Evolutionary conservation across 1,139 yeast genomes (phyloP).

Genomic region (Suhomyces choctaworum): DNA sequence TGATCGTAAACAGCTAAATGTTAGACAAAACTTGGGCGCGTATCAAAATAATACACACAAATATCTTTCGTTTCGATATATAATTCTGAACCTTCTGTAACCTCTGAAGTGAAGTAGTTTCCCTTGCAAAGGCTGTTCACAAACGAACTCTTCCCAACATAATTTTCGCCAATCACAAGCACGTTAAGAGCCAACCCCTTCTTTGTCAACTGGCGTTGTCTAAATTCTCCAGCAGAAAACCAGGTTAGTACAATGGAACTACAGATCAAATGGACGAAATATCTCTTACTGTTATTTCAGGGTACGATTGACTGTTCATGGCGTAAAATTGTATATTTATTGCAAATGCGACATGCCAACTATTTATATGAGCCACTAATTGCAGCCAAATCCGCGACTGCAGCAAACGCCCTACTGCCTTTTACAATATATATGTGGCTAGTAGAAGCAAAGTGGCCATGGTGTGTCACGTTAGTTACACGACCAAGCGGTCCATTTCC

Average conservation of each 20-base stretch:
- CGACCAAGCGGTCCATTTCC: conserved; percentile 51
- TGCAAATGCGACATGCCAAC: no score
- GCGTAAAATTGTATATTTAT: no score
- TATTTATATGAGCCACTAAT: neutral
- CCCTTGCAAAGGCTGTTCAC: conserved; percentile 31
- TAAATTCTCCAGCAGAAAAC: conserved; percentile 21
- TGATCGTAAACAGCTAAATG: neutral
- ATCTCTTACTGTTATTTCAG: no score
- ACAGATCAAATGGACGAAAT: no score
- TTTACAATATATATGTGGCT: no score
- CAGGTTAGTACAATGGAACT: neutral
- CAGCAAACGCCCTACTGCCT: no score
- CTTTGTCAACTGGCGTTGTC: conserved; percentile 19
- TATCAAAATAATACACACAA: conserved; percentile 17
- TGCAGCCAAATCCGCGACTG: no score
- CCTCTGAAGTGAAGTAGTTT: conserved; percentile 6
- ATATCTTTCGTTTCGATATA: conserved; percentile 17
- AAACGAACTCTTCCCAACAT: conserved; percentile 36
- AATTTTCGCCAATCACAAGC: conserved; percentile 36
- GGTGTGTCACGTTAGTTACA: neutral
- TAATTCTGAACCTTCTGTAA: conserved; percentile 6
- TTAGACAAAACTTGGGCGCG: no score
- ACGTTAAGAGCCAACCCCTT: conserved; percentile 30
- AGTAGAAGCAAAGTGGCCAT: no score
- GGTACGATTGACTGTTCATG: no score